These are phyloP conservation scores for Chenopodium berlandieri DNA, from an alignment of 148 eudicot genomes.

Conservation along the genomic window DNA sequence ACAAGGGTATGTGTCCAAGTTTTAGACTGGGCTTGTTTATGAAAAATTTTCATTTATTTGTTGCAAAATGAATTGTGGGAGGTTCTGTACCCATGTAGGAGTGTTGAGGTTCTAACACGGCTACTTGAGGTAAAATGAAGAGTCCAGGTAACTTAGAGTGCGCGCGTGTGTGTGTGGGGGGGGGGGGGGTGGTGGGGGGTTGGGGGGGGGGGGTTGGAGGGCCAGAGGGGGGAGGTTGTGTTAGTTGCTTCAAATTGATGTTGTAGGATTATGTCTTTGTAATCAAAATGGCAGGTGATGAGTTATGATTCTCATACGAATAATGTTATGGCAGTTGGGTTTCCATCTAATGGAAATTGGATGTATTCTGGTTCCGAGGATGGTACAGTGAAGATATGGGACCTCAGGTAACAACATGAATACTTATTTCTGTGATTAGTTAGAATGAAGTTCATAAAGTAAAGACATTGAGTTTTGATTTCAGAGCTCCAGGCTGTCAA, in stretches of 20 bases:
- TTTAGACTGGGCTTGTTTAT: too few species aligned
- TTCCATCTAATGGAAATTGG: conserved; percentile 94
- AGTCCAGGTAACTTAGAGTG: neutral
- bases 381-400: conserved; percentile 99
- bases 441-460: neutral
- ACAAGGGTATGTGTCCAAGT: too few species aligned
- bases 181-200: neutral
- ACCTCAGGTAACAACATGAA: conserved; percentile 56
- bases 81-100: too few species aligned
- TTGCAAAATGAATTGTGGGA: too few species aligned
- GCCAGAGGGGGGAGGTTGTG: neutral
- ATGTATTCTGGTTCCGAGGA: conserved; percentile 99
- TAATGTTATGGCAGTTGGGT: conserved; percentile 99
- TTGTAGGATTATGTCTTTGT: conserved; percentile 5
- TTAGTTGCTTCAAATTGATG: conserved; percentile 15
- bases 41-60: too few species aligned
- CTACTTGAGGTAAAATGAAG: too few species aligned
- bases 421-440: neutral
- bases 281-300: conserved; percentile 59
- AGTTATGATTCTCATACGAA: conserved; percentile 95
- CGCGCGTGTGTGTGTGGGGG: neutral
- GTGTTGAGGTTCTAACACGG: too few species aligned
- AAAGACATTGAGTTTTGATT: conserved; percentile 1
- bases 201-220: neutral
- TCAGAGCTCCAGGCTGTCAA: conserved; percentile 96